Evolutionary conservation across 139 green algal species (phyloP), one percentile per base, ranked within the genome.

Genomic region (Chlamydomonas urium): DNA sequence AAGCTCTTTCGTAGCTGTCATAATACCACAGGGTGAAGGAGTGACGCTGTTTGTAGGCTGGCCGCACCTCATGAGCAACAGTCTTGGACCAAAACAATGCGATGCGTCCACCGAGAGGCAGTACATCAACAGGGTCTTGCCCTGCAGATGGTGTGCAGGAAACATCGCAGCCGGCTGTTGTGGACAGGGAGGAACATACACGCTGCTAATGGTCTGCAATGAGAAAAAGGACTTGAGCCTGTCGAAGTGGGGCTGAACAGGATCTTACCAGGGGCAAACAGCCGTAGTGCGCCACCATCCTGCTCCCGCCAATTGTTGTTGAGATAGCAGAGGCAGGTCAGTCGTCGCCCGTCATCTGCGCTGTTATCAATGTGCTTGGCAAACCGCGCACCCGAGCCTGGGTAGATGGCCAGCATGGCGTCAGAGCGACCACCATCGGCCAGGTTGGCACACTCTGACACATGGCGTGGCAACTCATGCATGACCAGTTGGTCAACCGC

Each of bases 21-120:
- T 81, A 87, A 72, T 83, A 87, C 81, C 81, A 87, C 4, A 84
- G 70, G 2, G 81, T 87, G 38, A 87, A 75, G 4, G 77, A 76
- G 50, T 84, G 75, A 23, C 81, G 72, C 1, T 26, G 61, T 0
- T 57, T 65, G 35, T 63, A 35, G 1, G 71, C 72, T 0, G 81
- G 81, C 59, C 77, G 62, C 57, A 82, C 76, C 73, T 86, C 81
- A 38, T 87, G 81, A 2, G 72, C 63, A 34, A 84, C 73, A 35
- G 66, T 71, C 34, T 83, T 81, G 10, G 65, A 73, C 38, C 77
- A 77, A 69, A 87, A 87, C 65, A 84, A 66, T 3, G 81, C 81
- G n/a, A 87, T 33, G 1, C 77, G 66, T 31, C 81, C 81, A 3
- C 61, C 59, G 36, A 77, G 28, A 19, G 81, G 81, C 14, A 71